Evolutionary conservation across 2,329 filamentous ascomycete species (phyloP), one percentile per base, ranked within the genome.

Genomic region (Ophiocordyceps camponoti-leonardi): DNA sequence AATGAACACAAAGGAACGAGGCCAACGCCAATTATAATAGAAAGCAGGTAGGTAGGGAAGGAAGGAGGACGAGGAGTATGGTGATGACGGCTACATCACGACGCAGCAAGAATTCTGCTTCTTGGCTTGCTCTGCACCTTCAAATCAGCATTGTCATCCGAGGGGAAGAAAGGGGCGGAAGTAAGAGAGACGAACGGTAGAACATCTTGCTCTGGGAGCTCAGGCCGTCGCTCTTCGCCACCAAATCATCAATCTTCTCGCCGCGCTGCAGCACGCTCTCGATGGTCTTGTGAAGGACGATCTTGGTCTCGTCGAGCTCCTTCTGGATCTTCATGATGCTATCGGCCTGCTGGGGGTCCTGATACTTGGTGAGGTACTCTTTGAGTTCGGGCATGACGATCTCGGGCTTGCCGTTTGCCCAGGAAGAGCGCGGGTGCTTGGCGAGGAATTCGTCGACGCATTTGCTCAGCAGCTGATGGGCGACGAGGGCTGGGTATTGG

Each of bases 181-280:
- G 20, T 43, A 35, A 30, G n/a, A 16, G 22, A 7, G 20, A 67
- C 72, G 56, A 64, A 82, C 82, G 86, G 64, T 96, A 96, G 64
- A 98, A 98, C 83, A 93, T 90, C 75, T 94, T 96, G 68, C 86
- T 94, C 71, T 92, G 84, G 44, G 79, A 77, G 65, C 86, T 94
- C 57, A 98, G 66, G 13, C 81, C 86, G 56, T 94, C 86, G 57
- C 86, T 94, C 77, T 96, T 96, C 51, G 81, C 81, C 42, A 96
- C 90, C 54, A 98, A 67, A 56, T 83, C 85, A 59, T 96, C 90
- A 54, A 98, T 86, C 75, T 95, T 96, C 77, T 96, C 88, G 40
- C 88, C 92, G 50, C 92, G 77, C 70, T 95, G 82, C 57, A 95
- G 64, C 45, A 73, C 80, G 57, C 78, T 84, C 69, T 94, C 83